Evolutionary conservation across 495 filamentous ascomycete genomes (phyloP), one percentile per base, ranked within the genome.

Genomic region (Venustampulla echinocandica): DNA sequence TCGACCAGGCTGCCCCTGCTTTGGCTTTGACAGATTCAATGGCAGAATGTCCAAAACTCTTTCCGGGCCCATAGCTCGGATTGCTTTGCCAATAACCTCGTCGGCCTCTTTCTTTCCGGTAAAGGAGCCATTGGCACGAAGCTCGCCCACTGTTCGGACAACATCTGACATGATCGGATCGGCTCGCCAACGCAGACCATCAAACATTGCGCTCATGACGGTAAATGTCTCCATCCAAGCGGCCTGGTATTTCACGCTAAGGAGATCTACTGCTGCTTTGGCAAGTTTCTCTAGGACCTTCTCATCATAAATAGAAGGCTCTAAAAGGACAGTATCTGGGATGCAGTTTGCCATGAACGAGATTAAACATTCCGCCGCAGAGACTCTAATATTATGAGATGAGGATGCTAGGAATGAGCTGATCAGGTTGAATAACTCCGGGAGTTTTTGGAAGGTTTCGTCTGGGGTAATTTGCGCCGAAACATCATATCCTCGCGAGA

Each of bases 171-270:
- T 69, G 54, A 88, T 80, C 5, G 88, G 87, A 42, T 76, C 69
- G 4, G 88, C 81, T 32, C 81, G 79, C 89, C 88, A 96, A 53
- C 80, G 76, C 46, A 93, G 75, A n/a, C 79, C 74, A 45, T 92
- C 84, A 50, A 97, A 92, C 61, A 90, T 81, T 22, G 84, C 82
- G n/a, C 78, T 80, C 41, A 93, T 73, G 9, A 97, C 83, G 54
- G 83, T 87, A 67, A 97, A 96, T 7, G 93, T 85, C 59, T 97
- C 90, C 67, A 83, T 79, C 93, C 92, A 98, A 1, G 93, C 92
- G 14, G 80, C 77, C 61, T 97, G 92, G 59, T 87, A 97, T 57
- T 89, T 90, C 10, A 96, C 79, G 42, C 77, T 88, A 13, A 98
- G 70, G 20, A 97, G 75, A 42, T 80, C 76, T 27, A 74, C 76